Evolutionary conservation across 129 eudicot species (phyloP).

Genomic region (Arctium lappa): DNA sequence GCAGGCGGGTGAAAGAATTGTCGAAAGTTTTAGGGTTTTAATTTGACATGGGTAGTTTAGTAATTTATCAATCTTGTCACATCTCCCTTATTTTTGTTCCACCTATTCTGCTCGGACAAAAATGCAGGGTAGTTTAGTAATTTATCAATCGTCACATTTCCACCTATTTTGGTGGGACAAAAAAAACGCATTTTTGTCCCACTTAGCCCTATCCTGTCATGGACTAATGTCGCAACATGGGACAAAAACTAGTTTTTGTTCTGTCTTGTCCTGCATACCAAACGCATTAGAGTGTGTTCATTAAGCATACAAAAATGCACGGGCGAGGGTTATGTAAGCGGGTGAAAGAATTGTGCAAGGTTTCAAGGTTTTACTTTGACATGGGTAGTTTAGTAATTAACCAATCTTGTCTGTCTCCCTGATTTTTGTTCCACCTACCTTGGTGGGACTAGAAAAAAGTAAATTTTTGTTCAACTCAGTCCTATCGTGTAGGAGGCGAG

Average conservation of each 20-base stretch:
- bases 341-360: not conserved
- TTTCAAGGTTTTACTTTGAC: not conserved
- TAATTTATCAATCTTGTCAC: no score
- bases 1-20: not conserved
- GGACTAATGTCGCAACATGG: no score
- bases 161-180: not conserved
- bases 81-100: no score
- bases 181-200: no score
- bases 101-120: no score
- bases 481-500: no score
- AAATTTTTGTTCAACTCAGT: no score
- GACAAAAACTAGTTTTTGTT: no score
- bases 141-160: not conserved
- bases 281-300: no score
- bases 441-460: not conserved
- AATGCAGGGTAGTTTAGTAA: not conserved
- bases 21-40: not conserved
- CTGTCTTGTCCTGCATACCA: no score
- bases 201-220: not conserved
- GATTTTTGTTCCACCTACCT: not conserved
- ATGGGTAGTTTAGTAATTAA: not conserved
- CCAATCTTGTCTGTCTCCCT: not conserved
- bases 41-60: not conserved
- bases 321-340: not conserved
- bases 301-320: not conserved